phyloP scores from a whole-genome alignment of 768 basidiomycete species.

The Termitomyces sp. region DNA sequence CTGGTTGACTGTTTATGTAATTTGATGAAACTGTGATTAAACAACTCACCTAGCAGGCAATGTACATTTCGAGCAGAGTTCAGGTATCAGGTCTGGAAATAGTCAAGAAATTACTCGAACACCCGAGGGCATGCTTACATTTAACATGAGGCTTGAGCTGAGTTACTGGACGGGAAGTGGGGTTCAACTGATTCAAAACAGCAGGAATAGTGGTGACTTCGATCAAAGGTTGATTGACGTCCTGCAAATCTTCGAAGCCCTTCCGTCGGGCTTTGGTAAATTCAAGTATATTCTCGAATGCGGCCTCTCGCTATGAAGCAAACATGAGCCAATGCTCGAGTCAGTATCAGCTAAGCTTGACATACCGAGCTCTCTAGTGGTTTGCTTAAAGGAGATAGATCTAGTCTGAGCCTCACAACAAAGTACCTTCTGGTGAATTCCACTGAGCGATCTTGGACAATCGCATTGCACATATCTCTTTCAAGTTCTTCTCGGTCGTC shows the following conservation, averaged over 20 bases:
- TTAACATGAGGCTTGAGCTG: constrained; percentile 42
- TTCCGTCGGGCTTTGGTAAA: constrained; percentile 60
- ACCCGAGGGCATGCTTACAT: constrained; percentile 32
- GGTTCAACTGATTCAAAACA: constrained; percentile 55
- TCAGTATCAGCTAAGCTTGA: constrained; percentile 9
- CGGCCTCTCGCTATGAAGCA: constrained; percentile 51
- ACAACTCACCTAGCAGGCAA: constrained; percentile 61
- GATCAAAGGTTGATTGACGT: constrained; percentile 66
- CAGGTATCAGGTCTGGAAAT: constrained; percentile 72
- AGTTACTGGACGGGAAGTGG: constrained; percentile 35
- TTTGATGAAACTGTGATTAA: background rate
- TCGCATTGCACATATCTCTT: constrained; percentile 49
- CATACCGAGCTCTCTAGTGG: constrained; percentile 60
- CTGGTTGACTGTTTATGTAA: constrained; percentile 26
- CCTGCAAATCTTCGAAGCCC: constrained; percentile 54
- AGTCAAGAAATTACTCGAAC: background rate
- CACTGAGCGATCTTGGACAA: constrained; percentile 73
- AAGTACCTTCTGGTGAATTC: constrained; percentile 72
- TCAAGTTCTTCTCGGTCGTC: constrained; percentile 30
- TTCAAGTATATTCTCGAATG: constrained; percentile 57
- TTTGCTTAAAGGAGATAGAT: constrained; percentile 70
- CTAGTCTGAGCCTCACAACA: constrained; percentile 48
- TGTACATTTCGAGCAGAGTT: constrained; percentile 66
- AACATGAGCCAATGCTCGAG: constrained; percentile 1
- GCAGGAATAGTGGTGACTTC: constrained; percentile 53